phyloP scores from a whole-genome alignment of 2,329 filamentous ascomycete genomes.

The Aspergillus eucalypticola region DNA sequence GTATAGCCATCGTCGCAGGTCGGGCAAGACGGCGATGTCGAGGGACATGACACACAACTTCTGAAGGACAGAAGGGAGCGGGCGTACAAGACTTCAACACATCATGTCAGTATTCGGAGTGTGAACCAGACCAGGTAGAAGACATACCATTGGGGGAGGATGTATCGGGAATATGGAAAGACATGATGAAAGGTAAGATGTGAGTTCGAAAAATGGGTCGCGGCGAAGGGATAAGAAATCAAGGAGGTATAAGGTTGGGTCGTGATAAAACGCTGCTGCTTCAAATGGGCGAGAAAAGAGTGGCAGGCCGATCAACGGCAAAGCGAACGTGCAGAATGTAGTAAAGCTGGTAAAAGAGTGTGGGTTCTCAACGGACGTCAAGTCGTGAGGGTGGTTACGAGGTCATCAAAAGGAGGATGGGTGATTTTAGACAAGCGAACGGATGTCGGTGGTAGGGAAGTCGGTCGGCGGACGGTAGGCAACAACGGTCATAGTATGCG shows the following conservation, averaged over 20 bases:
- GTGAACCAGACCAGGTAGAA: background rate
- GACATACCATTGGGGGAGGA: constrained; percentile 25
- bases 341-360: constrained; percentile 26
- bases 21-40: constrained; percentile 59
- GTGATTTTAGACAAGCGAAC: constrained; percentile 21
- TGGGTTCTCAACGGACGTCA: constrained; percentile 36
- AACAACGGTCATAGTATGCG: constrained; percentile 28
- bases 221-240: constrained; percentile 10
- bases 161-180: constrained; percentile 24
- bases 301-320: constrained; percentile 35
- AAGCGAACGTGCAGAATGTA: constrained; percentile 19
- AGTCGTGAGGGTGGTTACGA: constrained; percentile 36
- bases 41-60: constrained; percentile 59
- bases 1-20: constrained; percentile 56
- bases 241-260: constrained; percentile 7
- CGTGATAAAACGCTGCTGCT: constrained; percentile 2
- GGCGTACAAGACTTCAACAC: constrained; percentile 19
- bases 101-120: background rate
- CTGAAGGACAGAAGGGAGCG: constrained; percentile 30
- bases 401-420: constrained; percentile 26
- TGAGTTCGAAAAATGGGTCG: constrained; percentile 5
- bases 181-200: constrained; percentile 28
- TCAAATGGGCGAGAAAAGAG: constrained; percentile 21
- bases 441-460: constrained; percentile 18
- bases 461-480: constrained; percentile 13